A percentile compares a stretch with the other conserved stretches of the same genome.
Conservation (phyloP, 345 rosid species). For the Iberis pinnata region DNA sequence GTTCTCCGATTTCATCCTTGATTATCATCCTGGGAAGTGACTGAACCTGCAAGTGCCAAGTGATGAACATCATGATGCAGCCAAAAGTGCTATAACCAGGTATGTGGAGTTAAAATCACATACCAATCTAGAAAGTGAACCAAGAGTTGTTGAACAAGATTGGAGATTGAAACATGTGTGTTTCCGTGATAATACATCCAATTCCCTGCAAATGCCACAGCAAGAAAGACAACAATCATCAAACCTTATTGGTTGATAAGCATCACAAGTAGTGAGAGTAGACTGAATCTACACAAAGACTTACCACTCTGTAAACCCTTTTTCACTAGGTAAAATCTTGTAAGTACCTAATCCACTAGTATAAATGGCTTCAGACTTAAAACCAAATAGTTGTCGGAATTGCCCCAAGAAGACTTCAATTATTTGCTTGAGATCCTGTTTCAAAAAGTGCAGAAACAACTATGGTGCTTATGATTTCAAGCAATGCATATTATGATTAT, state of each 20-base stretch:
- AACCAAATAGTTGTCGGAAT: slow-evolving; percentile 79
- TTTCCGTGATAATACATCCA: slow-evolving; percentile 77
- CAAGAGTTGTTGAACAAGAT: slow-evolving; percentile 82
- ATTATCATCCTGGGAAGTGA: slow-evolving; percentile 96
- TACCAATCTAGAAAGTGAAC: slow-evolving; percentile 91
- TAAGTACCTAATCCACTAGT: slow-evolving; percentile 50
- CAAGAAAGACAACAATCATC: slow-evolving; percentile 2
- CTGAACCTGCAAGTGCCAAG: slow-evolving; percentile 60
- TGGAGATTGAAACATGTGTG: slow-evolving; percentile 79
- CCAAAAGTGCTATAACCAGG: neutral
- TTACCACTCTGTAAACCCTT: slow-evolving; percentile 91
- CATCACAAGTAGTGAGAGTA: neutral
- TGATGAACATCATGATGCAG: slow-evolving; percentile 18
- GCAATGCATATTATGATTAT: neutral
- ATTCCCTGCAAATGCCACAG: slow-evolving; percentile 51
- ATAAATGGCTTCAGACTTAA: slow-evolving; percentile 50
- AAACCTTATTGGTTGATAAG: slow-evolving; percentile 5
- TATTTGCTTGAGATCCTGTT: slow-evolving; percentile 70
- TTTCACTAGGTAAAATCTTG: slow-evolving; percentile 62
- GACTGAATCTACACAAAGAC: slow-evolving; percentile 1
- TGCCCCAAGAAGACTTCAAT: slow-evolving; percentile 92
- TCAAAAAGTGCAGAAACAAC: slow-evolving; percentile 18
- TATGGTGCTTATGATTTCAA: slow-evolving; percentile 4
- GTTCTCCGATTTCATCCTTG: slow-evolving; percentile 91
- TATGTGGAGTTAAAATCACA: slow-evolving; percentile 14